Evolutionary conservation across 164 flowering plant genomes (phyloP).

Genomic region (Tetracentron sinense): DNA sequence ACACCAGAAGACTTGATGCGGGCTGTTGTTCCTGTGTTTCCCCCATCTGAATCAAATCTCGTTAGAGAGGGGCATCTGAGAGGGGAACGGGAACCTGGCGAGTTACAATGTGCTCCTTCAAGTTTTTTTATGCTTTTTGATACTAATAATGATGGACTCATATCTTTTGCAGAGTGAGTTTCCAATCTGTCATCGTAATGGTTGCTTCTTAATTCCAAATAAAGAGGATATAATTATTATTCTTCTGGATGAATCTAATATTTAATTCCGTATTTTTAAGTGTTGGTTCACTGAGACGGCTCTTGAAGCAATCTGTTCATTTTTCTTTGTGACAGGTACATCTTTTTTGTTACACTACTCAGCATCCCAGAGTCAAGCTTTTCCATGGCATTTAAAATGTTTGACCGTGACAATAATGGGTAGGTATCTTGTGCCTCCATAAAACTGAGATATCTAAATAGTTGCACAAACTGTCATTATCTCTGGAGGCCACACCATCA

Average conservation of each 20-base stretch:
- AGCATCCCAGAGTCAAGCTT: conserved; percentile 96
- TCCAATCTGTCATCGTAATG: not conserved
- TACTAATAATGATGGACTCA: conserved; percentile 70
- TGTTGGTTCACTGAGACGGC: not conserved
- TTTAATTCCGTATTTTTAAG: not conserved
- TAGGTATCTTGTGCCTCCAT: conserved; percentile 22
- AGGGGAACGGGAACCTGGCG: conserved; percentile 72
- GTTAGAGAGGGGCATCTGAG: conserved; percentile 77
- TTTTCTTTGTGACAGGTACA: conserved; percentile 57
- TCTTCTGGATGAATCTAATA: not conserved
- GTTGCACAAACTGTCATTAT: not conserved
- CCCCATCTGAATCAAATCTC: conserved; percentile 77
- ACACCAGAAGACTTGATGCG: conserved; percentile 92
- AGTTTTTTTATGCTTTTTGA: conserved; percentile 89
- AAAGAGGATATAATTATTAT: not conserved
- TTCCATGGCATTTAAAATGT: conserved; percentile 88
- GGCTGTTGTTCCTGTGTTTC: conserved; percentile 92
- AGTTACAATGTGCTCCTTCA: conserved; percentile 65
- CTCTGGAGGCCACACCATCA: too few relatives aligned
- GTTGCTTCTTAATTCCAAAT: not conserved
- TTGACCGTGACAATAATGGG: conserved; percentile 82
- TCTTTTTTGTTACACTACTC: conserved; percentile 85
- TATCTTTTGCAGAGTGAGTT: conserved; percentile 91
- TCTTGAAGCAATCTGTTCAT: not conserved
- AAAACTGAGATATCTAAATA: not conserved